Percentiles rank a stretch among this genome's conserved stretches.
Evolutionary conservation across 169 alveolate species (phyloP).

Genomic region (Eimeria necatrix): DNA sequence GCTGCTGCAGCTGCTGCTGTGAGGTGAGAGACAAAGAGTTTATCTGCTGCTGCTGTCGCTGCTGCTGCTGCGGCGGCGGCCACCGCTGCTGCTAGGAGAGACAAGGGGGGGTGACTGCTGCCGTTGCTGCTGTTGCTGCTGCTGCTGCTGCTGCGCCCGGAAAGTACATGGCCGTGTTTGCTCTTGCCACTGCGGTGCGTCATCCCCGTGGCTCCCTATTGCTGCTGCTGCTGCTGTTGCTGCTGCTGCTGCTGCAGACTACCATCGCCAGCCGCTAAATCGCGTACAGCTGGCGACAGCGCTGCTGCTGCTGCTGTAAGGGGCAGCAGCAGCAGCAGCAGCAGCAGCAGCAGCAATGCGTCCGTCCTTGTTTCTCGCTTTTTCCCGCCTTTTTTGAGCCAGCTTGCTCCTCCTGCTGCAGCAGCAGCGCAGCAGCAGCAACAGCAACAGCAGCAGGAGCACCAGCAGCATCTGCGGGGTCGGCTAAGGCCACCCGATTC

Average conservation of each 20-base stretch:
- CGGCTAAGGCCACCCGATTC: too few relatives aligned
- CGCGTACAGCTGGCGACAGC: constrained; percentile 8
- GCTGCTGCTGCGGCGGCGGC: constrained; percentile 11
- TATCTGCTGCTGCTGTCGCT: constrained; percentile 2
- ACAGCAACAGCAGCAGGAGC: constrained; percentile 17
- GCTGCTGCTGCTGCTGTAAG: constrained; percentile 47
- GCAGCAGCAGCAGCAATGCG: constrained; percentile 19
- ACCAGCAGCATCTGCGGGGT: background rate
- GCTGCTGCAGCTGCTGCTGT: constrained; percentile 39
- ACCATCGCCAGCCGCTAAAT: background rate
- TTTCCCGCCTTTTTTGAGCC: constrained; percentile 53
- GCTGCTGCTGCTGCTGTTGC: constrained; percentile 74
- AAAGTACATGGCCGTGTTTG: background rate
- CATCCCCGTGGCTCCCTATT: background rate
- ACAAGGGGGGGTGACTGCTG: background rate
- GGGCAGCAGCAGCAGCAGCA: background rate
- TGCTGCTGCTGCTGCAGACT: background rate
- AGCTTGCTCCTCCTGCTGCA: constrained; percentile 61
- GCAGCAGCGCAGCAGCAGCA: constrained; percentile 32
- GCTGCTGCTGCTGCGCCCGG: constrained; percentile 1
- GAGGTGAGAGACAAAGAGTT: background rate
- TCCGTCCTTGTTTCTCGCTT: constrained; percentile 35
- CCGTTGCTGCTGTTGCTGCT: background rate
- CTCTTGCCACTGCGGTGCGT: background rate
- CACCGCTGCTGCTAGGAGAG: background rate